Evolutionary conservation across 805 yeast genomes (phyloP), one percentile per base, ranked within the genome.

Genomic region (Grigorovia yakushimaensis): DNA sequence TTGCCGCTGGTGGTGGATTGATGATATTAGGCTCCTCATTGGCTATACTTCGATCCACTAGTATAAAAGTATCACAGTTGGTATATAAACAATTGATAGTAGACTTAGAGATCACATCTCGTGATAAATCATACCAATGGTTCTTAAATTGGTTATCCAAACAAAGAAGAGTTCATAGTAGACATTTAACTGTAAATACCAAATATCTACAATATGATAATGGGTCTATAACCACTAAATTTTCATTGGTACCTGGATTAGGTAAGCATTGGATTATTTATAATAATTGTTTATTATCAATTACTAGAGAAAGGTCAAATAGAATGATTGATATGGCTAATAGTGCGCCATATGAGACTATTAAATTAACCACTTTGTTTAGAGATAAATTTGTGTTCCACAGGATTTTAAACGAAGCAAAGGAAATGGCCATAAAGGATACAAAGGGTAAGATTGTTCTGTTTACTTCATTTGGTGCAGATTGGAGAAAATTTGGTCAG

Each of bases 1-100:
- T 93, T 70, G 93, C 97, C 1, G 98, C 98, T 0, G 98, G 98
- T 59, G 96, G 97, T 57, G 98, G 98, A 0, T 71, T 93, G 39
- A 93, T 93, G 98, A 71, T 89, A 3, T 70, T 93, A 2, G 98
- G 98, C n/a, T 88, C 95, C 0, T 83, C 82, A 1, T 66, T 93
- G 33, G 95, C 96, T 0, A 56, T 88, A 7, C 80, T 87, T 0
- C 72, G 96, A 44, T 81, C 77, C 49, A 88, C 87, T 1, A 65
- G 83, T 1, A 71, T 77, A 41, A 74, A 82, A 44, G 69, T 79
- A 1, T 78, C 91, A 1, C 71, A 79, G 1, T 74, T 93, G 41
- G 62, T 86, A 6, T 87, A 89, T 62, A 76, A 95, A 39, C 89
- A 87, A 58, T 64, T 93, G 70, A 69, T 93, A 27, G 96, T 88